Conservation (phyloP, 1,284 basidiomycete genomes). For the Rhodotorula sp. region DNA sequence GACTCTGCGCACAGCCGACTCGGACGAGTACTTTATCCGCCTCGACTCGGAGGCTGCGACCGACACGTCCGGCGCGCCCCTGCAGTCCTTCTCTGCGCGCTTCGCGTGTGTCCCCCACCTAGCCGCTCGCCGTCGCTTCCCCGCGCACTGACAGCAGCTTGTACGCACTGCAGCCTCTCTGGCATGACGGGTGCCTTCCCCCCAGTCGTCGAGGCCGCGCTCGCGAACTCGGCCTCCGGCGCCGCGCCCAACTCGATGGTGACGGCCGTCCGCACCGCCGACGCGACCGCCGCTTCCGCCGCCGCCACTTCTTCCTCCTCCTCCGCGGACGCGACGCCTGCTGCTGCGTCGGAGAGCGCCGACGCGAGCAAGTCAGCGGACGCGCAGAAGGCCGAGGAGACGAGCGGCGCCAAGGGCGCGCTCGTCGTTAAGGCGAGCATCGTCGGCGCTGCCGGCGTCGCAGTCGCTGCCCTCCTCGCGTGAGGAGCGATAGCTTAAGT, state of each 20-base stretch:
- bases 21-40: conserved; percentile 33
- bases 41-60: conserved; percentile 24
- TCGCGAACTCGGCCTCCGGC: conserved; percentile 1
- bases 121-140: rapidly evolving
- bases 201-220: background rate
- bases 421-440: too few relatives aligned
- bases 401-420: too few relatives aligned
- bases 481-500: too few relatives aligned
- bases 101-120: conserved; percentile 54
- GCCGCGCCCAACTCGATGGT: background rate
- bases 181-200: conserved; percentile 2
- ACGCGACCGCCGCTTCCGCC: background rate
- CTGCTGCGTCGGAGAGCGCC: too few relatives aligned
- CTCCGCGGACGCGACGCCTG: too few relatives aligned
- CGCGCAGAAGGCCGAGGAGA: too few relatives aligned
- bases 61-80: conserved; percentile 55
- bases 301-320: background rate
- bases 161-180: background rate
- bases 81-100: conserved; percentile 75
- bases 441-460: too few relatives aligned
- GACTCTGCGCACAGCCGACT: background rate
- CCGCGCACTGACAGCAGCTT: background rate
- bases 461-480: too few relatives aligned
- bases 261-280: background rate
- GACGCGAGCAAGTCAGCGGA: too few relatives aligned